Percentiles rank a stretch among this genome's conserved stretches.
phyloP scores from a whole-genome alignment of 2,329 filamentous ascomycete species.

The Leptographium wingfieldii region DNA sequence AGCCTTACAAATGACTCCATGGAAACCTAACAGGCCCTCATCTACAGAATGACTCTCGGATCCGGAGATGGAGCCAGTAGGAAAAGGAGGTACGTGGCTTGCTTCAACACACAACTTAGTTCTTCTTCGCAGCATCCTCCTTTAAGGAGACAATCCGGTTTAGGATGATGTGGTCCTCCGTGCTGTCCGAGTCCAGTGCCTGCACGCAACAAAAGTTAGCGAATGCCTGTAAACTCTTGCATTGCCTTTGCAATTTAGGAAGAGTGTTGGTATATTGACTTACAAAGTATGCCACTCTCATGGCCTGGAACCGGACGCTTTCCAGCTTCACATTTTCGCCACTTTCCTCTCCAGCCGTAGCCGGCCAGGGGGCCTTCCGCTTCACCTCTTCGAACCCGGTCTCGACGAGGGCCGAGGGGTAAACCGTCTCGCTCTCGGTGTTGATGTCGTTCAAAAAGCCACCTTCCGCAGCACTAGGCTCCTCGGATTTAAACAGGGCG shows the following conservation, averaged over 20 bases:
- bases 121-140: conserved; percentile 63
- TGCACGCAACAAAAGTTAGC: background rate
- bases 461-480: conserved; percentile 63
- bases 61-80: background rate
- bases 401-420: conserved; percentile 67
- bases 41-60: background rate
- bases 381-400: conserved; percentile 69
- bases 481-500: conserved; percentile 73
- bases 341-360: conserved; percentile 57
- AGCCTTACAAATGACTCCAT: background rate
- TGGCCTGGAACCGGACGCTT: conserved; percentile 78
- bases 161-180: conserved; percentile 66
- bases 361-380: conserved; percentile 66
- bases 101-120: background rate
- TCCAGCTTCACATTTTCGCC: conserved; percentile 51
- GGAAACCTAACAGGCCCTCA: background rate
- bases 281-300: conserved; percentile 76
- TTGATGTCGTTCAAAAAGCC: conserved; percentile 80
- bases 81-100: background rate
- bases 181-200: conserved; percentile 63
- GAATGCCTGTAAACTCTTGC: background rate
- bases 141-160: conserved; percentile 90
- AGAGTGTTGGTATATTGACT: conserved; percentile 15
- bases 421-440: conserved; percentile 71
- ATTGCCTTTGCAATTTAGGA: background rate